These are phyloP conservation scores for Pisolithus orientalis DNA, from an alignment of 768 basidiomycete genomes.

Conservation along the genomic window DNA sequence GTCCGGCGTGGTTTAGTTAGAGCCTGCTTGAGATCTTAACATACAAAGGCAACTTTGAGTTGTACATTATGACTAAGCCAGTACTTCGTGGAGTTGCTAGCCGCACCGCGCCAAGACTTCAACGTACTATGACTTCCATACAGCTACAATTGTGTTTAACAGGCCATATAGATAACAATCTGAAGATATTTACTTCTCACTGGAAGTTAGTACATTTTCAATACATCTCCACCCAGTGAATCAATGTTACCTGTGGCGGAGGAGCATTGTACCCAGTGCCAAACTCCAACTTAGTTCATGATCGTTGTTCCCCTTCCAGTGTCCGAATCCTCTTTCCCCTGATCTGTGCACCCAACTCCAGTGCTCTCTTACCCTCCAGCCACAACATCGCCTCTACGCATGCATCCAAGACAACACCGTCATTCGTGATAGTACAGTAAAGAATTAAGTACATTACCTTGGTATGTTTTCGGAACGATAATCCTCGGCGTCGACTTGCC, in stretches of 20 bases:
- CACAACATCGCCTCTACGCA: slow-evolving; percentile 75
- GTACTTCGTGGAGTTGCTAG: too few relatives aligned
- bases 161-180: neutral
- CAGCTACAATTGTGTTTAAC: neutral
- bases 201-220: too few relatives aligned
- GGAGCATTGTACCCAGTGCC: neutral
- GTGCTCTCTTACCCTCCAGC: slow-evolving; percentile 70
- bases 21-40: too few relatives aligned
- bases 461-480: slow-evolving; percentile 66
- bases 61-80: neutral
- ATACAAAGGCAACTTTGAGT: neutral
- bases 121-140: too few relatives aligned
- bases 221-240: too few relatives aligned
- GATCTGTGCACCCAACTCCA: slow-evolving; percentile 67
- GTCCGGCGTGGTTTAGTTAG: too few relatives aligned
- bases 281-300: neutral
- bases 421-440: neutral
- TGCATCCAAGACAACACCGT: slow-evolving; percentile 8
- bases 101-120: too few relatives aligned
- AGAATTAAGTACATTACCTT: slow-evolving; percentile 34
- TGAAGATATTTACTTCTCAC: too few relatives aligned
- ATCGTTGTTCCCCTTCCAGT: neutral
- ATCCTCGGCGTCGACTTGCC: slow-evolving; percentile 32
- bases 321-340: slow-evolving; percentile 22
- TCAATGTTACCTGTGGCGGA: too few relatives aligned